Evolutionary conservation across 345 rosid species (phyloP).

Genomic region (Nasturtium officinale): DNA sequence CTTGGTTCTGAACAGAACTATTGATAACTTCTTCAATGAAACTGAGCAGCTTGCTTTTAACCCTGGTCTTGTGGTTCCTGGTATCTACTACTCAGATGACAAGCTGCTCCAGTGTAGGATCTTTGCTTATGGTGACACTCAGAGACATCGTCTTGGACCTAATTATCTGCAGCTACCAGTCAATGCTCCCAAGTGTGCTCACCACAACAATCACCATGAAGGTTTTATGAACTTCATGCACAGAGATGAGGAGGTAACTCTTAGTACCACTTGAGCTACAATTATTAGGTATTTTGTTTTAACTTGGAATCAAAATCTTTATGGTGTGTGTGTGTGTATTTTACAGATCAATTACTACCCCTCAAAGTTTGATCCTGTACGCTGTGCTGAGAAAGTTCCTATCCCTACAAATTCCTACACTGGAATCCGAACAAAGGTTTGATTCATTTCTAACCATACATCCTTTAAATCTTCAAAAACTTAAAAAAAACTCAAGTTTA

Average conservation of each 20-base stretch:
- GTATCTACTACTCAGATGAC: slow-evolving; percentile 85
- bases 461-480: not conserved
- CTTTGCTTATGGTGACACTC: slow-evolving; percentile 93
- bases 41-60: slow-evolving; percentile 95
- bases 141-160: slow-evolving; percentile 97
- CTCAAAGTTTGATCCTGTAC: slow-evolving; percentile 81
- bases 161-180: slow-evolving; percentile 92
- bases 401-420: slow-evolving; percentile 55
- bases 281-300: not conserved
- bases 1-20: slow-evolving; percentile 90
- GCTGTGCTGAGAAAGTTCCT: slow-evolving; percentile 79
- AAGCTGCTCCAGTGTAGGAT: slow-evolving; percentile 91
- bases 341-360: slow-evolving; percentile 89
- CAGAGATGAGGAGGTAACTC: slow-evolving; percentile 83
- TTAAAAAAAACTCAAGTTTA: not conserved
- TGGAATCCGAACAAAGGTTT: slow-evolving; percentile 85
- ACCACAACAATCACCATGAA: slow-evolving; percentile 95
- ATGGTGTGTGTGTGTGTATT: slow-evolving; percentile 6
- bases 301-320: not conserved
- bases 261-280: slow-evolving; percentile 16
- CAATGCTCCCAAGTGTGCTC: slow-evolving; percentile 95
- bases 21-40: slow-evolving; percentile 93
- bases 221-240: slow-evolving; percentile 98
- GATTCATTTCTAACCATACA: not conserved
- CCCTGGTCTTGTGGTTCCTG: slow-evolving; percentile 91